Evolutionary conservation across 495 filamentous ascomycete species (phyloP), one percentile per base, ranked within the genome.

Genomic region (Lentithecium fluviatile): DNA sequence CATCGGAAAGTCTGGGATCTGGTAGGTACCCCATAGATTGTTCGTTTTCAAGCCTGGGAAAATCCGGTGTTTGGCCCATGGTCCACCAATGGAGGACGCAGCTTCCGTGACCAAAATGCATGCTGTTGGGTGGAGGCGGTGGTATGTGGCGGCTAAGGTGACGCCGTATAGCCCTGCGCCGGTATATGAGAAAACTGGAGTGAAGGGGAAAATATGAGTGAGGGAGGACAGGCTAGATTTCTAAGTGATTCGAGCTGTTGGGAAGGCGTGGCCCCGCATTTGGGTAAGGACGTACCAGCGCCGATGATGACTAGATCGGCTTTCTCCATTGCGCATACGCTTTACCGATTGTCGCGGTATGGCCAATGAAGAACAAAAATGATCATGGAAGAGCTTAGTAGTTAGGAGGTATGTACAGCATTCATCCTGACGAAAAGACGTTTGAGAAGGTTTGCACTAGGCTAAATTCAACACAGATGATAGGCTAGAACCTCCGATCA

Each of bases 1-100:
- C 86, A 92, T 87, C 26, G 87, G 86, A 60, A 86, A 88, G 65
- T 89, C 88, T 43, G 81, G 83, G 70, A 80, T 88, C 70, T 89
- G 87, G 67, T 85, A 84, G 3, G 80, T 86, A 11, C 86, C 85
- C 19, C 83, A 70, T 70, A 81, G 75, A 60, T 84, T 83, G 69
- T 85, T 85, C 6, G 86, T 82, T 52, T 82, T 84, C 21, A 92
- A 79, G 10, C 85, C 84, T 7, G 82, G 81, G 68, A 90, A 91
- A 25, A 88, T 73, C 0, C 64, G 53, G 46, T 63, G 26, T 8
- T 53, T 42, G 4, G 82, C 78, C 89, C 89, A 93, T 40, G 85
- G 81, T 26, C 89, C 88, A 7, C 89, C 89, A 24, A 91, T 69
- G 0, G 83, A 80, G 11, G 70, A 65, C 4, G 77, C 76, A 1